Percentiles rank a stretch among this genome's conserved stretches.
Evolutionary conservation across 2,329 filamentous ascomycete species (phyloP).

Genomic region (Calonectria pteridis): DNA sequence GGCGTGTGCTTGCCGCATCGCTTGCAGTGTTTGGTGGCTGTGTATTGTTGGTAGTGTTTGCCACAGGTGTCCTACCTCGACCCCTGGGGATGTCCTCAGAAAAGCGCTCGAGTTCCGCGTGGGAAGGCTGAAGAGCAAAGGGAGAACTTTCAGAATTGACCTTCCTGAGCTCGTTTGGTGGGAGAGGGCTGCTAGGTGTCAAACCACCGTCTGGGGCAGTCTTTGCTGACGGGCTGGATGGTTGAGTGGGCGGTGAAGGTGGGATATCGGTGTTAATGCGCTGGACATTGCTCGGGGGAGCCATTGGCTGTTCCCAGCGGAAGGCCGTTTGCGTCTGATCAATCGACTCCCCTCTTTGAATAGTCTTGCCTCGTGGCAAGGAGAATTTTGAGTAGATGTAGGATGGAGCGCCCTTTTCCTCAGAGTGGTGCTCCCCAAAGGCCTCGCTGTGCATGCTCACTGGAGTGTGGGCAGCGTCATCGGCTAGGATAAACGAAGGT

Average conservation of each 20-base stretch:
- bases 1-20: constrained; percentile 65
- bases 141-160: constrained; percentile 59
- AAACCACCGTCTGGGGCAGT: constrained; percentile 53
- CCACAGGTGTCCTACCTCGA: constrained; percentile 61
- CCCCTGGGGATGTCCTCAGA: constrained; percentile 65
- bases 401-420: constrained; percentile 71
- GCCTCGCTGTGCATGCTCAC: constrained; percentile 79
- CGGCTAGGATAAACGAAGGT: constrained; percentile 71
- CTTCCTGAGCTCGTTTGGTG: constrained; percentile 64
- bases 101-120: constrained; percentile 55
- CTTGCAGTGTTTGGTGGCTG: constrained; percentile 62
- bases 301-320: constrained; percentile 71
- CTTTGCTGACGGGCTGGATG: constrained; percentile 66
- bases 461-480: constrained; percentile 76
- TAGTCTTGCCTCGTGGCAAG: constrained; percentile 83
- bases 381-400: constrained; percentile 90
- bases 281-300: constrained; percentile 57
- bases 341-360: constrained; percentile 76
- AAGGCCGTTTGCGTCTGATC: constrained; percentile 67
- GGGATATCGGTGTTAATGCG: constrained; percentile 61
- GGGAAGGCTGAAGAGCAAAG: constrained; percentile 57
- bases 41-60: constrained; percentile 58
- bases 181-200: constrained; percentile 46
- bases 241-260: constrained; percentile 72
- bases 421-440: constrained; percentile 67